Evolutionary conservation across 768 basidiomycete species (phyloP), one percentile per base, ranked within the genome.

Genomic region (Pulveroboletus sp.): DNA sequence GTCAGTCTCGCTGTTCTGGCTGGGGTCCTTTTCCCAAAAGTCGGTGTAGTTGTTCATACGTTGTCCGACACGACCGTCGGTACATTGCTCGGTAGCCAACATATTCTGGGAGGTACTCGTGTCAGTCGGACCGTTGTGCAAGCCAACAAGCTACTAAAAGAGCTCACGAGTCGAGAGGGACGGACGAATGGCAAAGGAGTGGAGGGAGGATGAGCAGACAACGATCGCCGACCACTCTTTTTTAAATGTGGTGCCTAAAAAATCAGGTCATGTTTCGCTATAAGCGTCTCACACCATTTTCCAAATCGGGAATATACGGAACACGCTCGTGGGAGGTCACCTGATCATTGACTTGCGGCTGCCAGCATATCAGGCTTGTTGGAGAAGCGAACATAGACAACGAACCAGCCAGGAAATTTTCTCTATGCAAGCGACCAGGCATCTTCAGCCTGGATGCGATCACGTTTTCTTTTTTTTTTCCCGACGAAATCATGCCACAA

Each of bases 1-100:
- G 68, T 90, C 79, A 11, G 69, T 71, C 5, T 76, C 73, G 43
- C 66, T 71, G 70, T 98, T 93, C 60, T 84, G 77, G 14, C 69
- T 70, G 28, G 82, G 73, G 67, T 95, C 87, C 65, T 86, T 84
- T 55, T 93, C 79, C 94, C 95, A 99, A 73, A 91, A 93, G 63
- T 81, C 82, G 59, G 86, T 86, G 73, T 99, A 98, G 69, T 82
- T 83, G 65, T 81, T 82, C 40, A 92, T 86, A 42, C 90, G 88
- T 57, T 74, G 71, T 57, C 74, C 72, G 43, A 81, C 71, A 44
- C 86, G 83, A 48, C 80, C 83, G 58, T 88, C 87, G 30, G 66
- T 49, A 33, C 71, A 17, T 5, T 47, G 70, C 54, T 68, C 65
- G 39, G 54, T 58, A 13, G 64, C 46, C 49, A 28, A 31, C 51